Percentiles rank a stretch among this genome's conserved stretches.
Conservation (phyloP, 2,329 filamentous ascomycete species). For the Neonectria magnoliae region DNA sequence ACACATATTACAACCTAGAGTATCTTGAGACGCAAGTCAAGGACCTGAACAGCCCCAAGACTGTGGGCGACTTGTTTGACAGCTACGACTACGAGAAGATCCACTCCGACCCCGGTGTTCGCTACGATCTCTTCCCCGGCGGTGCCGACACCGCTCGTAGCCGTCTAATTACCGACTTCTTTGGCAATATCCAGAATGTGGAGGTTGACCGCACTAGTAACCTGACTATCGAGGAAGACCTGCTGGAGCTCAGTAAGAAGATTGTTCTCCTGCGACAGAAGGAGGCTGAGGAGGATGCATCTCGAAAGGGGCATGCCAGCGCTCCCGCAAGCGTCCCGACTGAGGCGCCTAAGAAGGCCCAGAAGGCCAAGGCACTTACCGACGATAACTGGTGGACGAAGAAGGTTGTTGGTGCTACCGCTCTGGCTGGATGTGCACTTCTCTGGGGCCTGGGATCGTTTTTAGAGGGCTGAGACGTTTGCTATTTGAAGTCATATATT, state of each 20-base stretch:
- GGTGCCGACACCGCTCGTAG: slow-evolving; percentile 81
- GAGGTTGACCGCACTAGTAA: slow-evolving; percentile 78
- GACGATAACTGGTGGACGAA: slow-evolving; percentile 75
- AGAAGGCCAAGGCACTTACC: slow-evolving; percentile 66
- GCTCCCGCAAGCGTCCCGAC: slow-evolving; percentile 43
- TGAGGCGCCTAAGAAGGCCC: slow-evolving; percentile 44
- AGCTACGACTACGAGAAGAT: slow-evolving; percentile 96
- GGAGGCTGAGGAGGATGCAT: slow-evolving; percentile 54
- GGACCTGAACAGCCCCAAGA: slow-evolving; percentile 87
- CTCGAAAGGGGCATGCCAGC: slow-evolving; percentile 39
- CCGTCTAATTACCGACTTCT: slow-evolving; percentile 93
- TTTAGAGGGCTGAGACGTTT: slow-evolving; percentile 49
- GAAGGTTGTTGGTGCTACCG: slow-evolving; percentile 70
- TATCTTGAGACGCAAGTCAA: slow-evolving; percentile 92
- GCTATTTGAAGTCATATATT: background rate
- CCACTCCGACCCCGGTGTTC: slow-evolving; percentile 88
- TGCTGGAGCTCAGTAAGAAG: slow-evolving; percentile 77
- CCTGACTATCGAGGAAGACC: slow-evolving; percentile 73
- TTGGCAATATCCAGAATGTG: slow-evolving; percentile 97
- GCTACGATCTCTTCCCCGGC: slow-evolving; percentile 94
- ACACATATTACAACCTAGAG: slow-evolving; percentile 98
- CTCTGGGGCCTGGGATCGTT: slow-evolving; percentile 69
- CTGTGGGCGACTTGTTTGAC: slow-evolving; percentile 93
- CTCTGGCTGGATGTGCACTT: slow-evolving; percentile 68
- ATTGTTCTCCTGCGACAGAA: slow-evolving; percentile 64